These are phyloP conservation scores for Cicer cuneatum DNA, from an alignment of 306 rosid genomes.

Conservation along the genomic window DNA sequence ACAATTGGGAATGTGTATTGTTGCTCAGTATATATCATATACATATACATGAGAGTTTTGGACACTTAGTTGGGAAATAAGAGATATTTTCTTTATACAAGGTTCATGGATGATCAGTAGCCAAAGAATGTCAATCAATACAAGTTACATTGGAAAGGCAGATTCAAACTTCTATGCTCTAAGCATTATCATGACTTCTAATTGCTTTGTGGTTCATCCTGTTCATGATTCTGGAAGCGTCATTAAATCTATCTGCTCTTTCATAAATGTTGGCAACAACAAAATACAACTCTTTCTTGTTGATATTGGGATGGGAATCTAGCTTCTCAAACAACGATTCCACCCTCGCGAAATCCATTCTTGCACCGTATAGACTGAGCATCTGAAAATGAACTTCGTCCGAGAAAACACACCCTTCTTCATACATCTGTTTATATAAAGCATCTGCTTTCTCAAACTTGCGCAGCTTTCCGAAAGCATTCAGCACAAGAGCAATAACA, in stretches of 20 bases:
- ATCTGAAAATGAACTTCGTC: constrained; percentile 93
- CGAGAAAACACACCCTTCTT: constrained; percentile 76
- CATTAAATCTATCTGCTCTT: constrained; percentile 75
- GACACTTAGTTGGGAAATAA: constrained; percentile 20
- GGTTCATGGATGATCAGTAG: constrained; percentile 20
- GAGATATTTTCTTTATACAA: constrained; percentile 30
- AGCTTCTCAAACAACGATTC: constrained; percentile 74
- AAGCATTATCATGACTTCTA: constrained; percentile 45
- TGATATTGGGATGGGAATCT: constrained; percentile 76
- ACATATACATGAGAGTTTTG: constrained; percentile 15
- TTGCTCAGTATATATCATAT: constrained; percentile 8
- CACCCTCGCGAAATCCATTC: constrained; percentile 64
- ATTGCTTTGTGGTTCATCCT: constrained; percentile 56
- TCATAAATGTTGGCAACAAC: constrained; percentile 82
- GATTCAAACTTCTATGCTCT: constrained; percentile 44
- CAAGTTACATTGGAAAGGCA: constrained; percentile 28
- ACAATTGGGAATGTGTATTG: constrained; percentile 3
- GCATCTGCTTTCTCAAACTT: constrained; percentile 82
- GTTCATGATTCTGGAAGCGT: constrained; percentile 78
- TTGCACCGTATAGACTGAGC: constrained; percentile 80
- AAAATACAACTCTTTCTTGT: constrained; percentile 86
- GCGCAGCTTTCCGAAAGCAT: constrained; percentile 84
- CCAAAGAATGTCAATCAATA: constrained; percentile 37
- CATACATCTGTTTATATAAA: constrained; percentile 74
- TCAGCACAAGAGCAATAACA: constrained; percentile 82